Evolutionary conservation across 352 stramenopile genomes (phyloP).

Genomic region (Globisporangium viniferum): DNA sequence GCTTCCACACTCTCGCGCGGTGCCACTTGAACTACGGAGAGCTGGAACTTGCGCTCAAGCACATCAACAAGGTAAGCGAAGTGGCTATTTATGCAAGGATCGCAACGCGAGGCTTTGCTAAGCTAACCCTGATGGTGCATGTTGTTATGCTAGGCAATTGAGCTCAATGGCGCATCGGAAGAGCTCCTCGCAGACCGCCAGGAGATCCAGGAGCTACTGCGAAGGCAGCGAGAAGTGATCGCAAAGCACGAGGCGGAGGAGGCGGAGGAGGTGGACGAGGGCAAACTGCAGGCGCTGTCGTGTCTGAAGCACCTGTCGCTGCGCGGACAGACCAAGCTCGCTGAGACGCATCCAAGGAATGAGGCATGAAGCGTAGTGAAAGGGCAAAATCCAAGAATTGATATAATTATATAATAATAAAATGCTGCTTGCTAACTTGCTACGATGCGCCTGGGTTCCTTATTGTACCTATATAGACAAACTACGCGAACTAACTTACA

Average conservation of each 20-base stretch:
- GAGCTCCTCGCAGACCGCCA: constrained; percentile 44
- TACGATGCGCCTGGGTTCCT: not conserved
- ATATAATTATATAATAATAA: constrained; percentile 16
- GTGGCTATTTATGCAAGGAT: not conserved
- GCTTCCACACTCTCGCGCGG: constrained; percentile 61
- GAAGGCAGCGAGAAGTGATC: constrained; percentile 38
- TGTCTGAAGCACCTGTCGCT: constrained; percentile 70
- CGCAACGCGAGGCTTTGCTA: not conserved
- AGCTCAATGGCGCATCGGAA: constrained; percentile 34
- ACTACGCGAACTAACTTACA: constrained; percentile 17
- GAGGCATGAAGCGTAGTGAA: not conserved
- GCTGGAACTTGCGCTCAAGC: constrained; percentile 49
- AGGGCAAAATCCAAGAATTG: constrained; percentile 12
- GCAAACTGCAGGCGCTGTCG: constrained; percentile 61
- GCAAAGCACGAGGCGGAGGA: constrained; percentile 42
- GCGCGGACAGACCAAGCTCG: constrained; percentile 29
- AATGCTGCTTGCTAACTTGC: constrained; percentile 3
- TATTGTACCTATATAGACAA: constrained; percentile 12
- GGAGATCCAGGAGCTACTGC: constrained; percentile 45
- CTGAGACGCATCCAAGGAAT: not conserved
- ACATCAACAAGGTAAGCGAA: constrained; percentile 41
- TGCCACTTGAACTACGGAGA: constrained; percentile 83
- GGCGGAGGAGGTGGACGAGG: constrained; percentile 24
- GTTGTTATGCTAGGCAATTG: constrained; percentile 33
- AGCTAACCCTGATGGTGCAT: not conserved